Evolutionary conservation across 179 eudicot species (phyloP).

Genomic region (Beta macrorhiza): DNA sequence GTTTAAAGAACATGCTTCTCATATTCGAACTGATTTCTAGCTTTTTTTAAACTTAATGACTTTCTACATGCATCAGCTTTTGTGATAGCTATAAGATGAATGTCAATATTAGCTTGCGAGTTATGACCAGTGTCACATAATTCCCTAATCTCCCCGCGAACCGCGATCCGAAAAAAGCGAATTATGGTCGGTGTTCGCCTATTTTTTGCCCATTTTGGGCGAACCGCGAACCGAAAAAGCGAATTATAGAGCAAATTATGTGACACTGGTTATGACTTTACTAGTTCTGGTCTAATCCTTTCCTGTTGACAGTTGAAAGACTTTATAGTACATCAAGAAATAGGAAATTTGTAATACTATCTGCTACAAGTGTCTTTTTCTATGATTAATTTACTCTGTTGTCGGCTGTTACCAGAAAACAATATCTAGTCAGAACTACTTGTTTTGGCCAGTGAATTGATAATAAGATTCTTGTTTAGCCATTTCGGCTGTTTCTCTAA

Average conservation of each 20-base stretch:
- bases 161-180: too few species aligned
- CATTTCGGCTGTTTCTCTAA: not conserved
- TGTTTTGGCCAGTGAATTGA: not conserved
- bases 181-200: too few species aligned
- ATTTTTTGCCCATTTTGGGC: too few species aligned
- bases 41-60: not conserved
- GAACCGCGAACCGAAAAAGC: too few species aligned
- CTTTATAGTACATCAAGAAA: not conserved
- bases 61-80: not conserved
- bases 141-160: too few species aligned
- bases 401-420: not conserved
- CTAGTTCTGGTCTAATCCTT: not conserved
- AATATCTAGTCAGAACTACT: not conserved
- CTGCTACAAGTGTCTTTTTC: not conserved
- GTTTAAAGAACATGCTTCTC: not conserved
- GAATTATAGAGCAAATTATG: too few species aligned
- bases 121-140: not conserved
- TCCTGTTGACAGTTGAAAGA: not conserved
- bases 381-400: not conserved
- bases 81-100: not conserved
- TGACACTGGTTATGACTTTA: not conserved
- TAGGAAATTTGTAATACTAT: not conserved
- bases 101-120: not conserved
- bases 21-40: not conserved
- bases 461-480: not conserved